Conservation (phyloP, 73 alveolate species). For the Paramecium sexaurelia region DNA sequence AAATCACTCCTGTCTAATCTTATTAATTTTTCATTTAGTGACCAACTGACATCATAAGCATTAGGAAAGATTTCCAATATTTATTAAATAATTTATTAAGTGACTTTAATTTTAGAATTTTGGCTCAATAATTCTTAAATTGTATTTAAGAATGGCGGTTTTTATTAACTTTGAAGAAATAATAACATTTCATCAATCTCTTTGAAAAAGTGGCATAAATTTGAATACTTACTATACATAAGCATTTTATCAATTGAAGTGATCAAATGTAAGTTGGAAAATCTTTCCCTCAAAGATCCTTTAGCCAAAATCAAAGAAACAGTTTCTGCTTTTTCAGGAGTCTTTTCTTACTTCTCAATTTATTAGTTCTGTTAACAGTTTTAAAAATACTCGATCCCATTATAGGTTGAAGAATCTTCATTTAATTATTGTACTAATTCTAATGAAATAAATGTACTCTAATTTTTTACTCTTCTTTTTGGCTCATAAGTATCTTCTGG, state of each 20-base stretch:
- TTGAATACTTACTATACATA: not conserved
- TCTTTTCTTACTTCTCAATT: not conserved
- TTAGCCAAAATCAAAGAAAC: not conserved
- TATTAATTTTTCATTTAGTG: constrained; percentile 7
- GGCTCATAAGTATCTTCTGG: not conserved
- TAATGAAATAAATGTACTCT: not conserved
- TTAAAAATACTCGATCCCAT: constrained; percentile 6
- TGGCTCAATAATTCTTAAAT: not conserved
- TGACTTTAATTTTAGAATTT: not conserved
- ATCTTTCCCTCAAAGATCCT: not conserved
- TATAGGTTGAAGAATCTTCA: constrained; percentile 19
- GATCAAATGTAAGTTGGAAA: not conserved
- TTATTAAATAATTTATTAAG: not conserved
- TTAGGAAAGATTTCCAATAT: constrained; percentile 6
- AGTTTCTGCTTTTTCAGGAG: not conserved
- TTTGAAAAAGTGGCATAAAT: not conserved
- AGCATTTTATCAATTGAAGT: constrained; percentile 14
- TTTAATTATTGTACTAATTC: not conserved
- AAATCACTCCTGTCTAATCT: not conserved
- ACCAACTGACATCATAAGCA: constrained; percentile 41
- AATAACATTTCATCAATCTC: constrained; percentile 43
- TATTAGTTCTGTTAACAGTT: not conserved
- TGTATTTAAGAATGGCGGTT: not conserved
- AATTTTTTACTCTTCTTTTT: constrained; percentile 14
- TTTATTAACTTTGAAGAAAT: not conserved